Evolutionary conservation across 2,329 filamentous ascomycete genomes (phyloP), one percentile per base, ranked within the genome.

Genomic region (Cercospora beticola): DNA sequence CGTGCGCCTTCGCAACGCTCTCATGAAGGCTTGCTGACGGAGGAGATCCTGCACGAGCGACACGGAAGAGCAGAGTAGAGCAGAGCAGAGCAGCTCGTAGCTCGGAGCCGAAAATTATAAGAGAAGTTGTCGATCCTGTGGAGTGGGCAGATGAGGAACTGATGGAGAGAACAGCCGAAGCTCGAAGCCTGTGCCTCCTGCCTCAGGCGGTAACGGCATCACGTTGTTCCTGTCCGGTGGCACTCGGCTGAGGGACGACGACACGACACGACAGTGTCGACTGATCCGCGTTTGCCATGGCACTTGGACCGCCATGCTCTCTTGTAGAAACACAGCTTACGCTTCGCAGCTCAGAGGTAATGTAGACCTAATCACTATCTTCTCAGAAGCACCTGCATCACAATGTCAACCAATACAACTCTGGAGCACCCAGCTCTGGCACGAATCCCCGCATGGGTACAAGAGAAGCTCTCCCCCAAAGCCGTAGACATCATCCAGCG

Each of bases 381-480:
- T 57, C 14, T 16, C 23, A 26, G 23, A 7, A 30, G 14, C 54
- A 57, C 5, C 5, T n/a, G 21, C 12, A 57, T 14, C 14, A 57
- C 26, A 30, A 63, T 63, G 61, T 23, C 61, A 14, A 14, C 61
- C 28, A 30, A 8, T 21, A n/a, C n/a, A 14, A 62, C 23, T 18
- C 31, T 63, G 54, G 62, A 70, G 36, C 66, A 73, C 63, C 73
- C 73, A 7, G 71, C 71, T 18, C 64, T 74, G 52, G 62, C 64
- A 46, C 70, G 69, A 33, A 65, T 72, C 30, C 71, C 70, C n/a
- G 65, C 67, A 9, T 74, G 73, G 73, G 70, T 68, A 14, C 71
- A 71, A 56, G 71, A 74, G 61, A 73, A 73, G 66, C 69, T 73
- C 28, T 73, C 73, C 5, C 67, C 70, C 16, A 72, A 73, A 67